Conservation (phyloP, 352 stramenopile genomes). For the Chrysophaeum taylorii region DNA sequence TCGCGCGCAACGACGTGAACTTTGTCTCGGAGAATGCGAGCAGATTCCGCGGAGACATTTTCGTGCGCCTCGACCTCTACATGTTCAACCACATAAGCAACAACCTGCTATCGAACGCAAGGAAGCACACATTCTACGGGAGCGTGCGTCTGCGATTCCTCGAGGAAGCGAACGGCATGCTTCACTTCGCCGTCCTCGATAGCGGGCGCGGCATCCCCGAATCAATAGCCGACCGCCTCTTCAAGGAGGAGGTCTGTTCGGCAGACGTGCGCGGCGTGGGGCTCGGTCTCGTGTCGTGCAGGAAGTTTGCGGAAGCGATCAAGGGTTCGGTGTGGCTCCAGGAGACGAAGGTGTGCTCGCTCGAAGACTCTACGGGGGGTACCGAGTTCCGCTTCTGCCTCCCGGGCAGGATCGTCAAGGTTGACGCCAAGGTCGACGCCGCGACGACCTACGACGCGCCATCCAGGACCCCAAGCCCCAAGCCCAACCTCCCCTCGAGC, state of each 20-base stretch:
- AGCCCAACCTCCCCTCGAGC: too few species aligned
- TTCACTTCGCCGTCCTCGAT: neutral
- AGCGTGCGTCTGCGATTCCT: neutral
- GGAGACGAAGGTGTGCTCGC: neutral
- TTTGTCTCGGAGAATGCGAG: neutral
- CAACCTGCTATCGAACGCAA: neutral
- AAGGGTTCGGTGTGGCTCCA: neutral
- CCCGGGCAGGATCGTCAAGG: neutral
- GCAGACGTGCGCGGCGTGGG: neutral
- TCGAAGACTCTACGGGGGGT: neutral
- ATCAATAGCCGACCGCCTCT: neutral
- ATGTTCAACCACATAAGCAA: neutral
- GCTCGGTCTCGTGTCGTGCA: neutral
- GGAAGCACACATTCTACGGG: neutral
- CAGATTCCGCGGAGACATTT: neutral
- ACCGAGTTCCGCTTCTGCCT: neutral
- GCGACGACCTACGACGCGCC: neutral
- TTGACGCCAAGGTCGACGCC: neutral
- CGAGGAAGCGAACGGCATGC: neutral
- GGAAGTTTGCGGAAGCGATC: neutral
- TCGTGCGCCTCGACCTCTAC: neutral
- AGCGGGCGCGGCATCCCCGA: neutral
- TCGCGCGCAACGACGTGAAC: too few species aligned
- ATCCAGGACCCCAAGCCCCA: too few species aligned
- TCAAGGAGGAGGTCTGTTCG: neutral